These are phyloP conservation scores for Pholiota conissans DNA, from an alignment of 768 basidiomycete genomes.

Conservation along the genomic window DNA sequence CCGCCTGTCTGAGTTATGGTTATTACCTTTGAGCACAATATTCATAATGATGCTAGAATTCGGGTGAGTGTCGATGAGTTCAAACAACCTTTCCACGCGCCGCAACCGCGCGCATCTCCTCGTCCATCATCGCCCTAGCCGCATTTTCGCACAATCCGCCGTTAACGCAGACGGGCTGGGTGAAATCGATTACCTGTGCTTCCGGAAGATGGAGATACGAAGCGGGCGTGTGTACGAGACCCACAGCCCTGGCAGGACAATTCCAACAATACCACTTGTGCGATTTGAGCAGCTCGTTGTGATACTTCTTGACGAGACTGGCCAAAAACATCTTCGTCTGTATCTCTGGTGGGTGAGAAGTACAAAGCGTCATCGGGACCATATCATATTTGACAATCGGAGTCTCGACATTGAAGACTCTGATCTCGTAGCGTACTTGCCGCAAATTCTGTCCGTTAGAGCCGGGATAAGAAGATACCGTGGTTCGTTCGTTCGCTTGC, in stretches of 20 bases:
- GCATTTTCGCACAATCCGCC: conserved; percentile 5
- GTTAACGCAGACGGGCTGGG: conserved; percentile 8
- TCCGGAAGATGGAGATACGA: conserved; percentile 7
- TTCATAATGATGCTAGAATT: no score
- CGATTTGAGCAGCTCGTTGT: conserved; percentile 6
- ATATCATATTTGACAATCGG: conserved; percentile 8
- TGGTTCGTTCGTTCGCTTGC: no score
- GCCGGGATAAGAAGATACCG: neutral
- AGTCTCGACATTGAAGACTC: neutral
- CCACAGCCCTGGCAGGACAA: conserved; percentile 2
- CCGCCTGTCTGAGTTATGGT: no score
- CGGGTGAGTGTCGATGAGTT: neutral
- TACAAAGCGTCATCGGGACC: conserved; percentile 9
- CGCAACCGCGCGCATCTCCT: conserved; percentile 3
- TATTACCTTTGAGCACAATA: no score
- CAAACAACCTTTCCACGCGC: neutral
- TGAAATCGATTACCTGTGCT: conserved; percentile 5
- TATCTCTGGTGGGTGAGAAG: conserved; percentile 9
- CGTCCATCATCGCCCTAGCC: conserved; percentile 24
- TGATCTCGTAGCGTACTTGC: conserved; percentile 14
- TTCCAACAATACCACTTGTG: conserved; percentile 12
- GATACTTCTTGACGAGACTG: conserved; percentile 13
- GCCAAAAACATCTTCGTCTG: conserved; percentile 7
- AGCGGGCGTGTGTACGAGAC: conserved; percentile 5
- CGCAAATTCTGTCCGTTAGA: neutral